Conservation (phyloP, 2,329 filamentous ascomycete species). For the Pseudocercospora fijiensis region DNA sequence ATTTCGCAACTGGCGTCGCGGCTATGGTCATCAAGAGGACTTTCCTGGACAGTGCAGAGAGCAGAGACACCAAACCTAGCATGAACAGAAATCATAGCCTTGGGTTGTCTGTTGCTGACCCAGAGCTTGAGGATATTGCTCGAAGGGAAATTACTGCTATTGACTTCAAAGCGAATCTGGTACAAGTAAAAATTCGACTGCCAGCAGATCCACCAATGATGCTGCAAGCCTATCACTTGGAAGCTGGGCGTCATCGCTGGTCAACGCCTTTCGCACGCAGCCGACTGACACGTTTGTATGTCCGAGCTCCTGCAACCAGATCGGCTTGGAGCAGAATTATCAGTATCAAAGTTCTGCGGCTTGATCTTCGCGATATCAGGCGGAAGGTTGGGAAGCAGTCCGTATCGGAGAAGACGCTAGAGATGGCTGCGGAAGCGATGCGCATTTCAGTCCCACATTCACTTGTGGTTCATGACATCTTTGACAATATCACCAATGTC, state of each 20-base stretch:
- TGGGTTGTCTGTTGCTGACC: conserved; percentile 27
- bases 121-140: conserved; percentile 33
- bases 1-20: conserved; percentile 85
- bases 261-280: conserved; percentile 76
- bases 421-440: conserved; percentile 80
- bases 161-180: conserved; percentile 75
- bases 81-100: conserved; percentile 25
- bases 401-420: conserved; percentile 76
- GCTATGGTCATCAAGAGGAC: conserved; percentile 63
- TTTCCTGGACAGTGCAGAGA: conserved; percentile 36
- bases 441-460: conserved; percentile 88
- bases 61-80: conserved; percentile 18
- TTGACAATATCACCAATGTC: conserved; percentile 90
- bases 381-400: conserved; percentile 58
- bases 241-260: conserved; percentile 84
- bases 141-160: conserved; percentile 70
- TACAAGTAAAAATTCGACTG: conserved; percentile 87
- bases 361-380: conserved; percentile 77
- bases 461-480: conserved; percentile 80
- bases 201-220: conserved; percentile 87
- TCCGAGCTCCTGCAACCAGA: conserved; percentile 78
- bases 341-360: conserved; percentile 74
- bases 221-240: conserved; percentile 80
- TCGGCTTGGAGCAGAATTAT: conserved; percentile 82
- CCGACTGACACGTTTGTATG: conserved; percentile 79